Evolutionary conservation across 768 basidiomycete genomes (phyloP), one percentile per base, ranked within the genome.

Genomic region (Lactifluus piperatus): DNA sequence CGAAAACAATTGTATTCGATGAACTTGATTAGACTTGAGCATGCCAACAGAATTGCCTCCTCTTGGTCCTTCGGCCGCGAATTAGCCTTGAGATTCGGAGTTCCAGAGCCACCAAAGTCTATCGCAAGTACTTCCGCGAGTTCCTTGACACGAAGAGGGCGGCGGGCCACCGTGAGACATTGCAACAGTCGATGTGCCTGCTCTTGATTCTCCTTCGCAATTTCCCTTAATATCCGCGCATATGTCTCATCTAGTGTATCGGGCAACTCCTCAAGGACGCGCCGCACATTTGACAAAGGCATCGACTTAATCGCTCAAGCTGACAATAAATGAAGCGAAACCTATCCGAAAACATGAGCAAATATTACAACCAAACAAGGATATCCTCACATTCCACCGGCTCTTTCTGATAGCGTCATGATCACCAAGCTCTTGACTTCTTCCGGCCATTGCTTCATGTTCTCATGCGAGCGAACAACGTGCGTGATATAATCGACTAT

Each of bases 241-340:
- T 55, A 55, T 0, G 54, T 55, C 32, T 37, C 54, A 10, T 55
- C 54, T 34, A 55, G 24, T 4, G 44, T 46, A 26, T 36, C 24
- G 2, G 54, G 45, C 5, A 55, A 55, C 37, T 47, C 54, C 2
- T 34, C 11, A 10, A 55, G 54, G 11, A 20, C 2, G 2, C 9
- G 24, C 32, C 34, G 44, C 11, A 55, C 10, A 13, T 36, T 48
- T 3, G 46, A 8, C 0, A 48, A 13, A 56, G 20, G 9, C 56
- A 56, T 7, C 11, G 39, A 3, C 56, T 20, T 2, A 56, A 39
- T 0, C 30, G 20, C 18, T 56, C 39, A 14, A 56, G 30, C 30
- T 56, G 56, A 36, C 56, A 56, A 24, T 9, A 43, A 7, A 56
- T 48, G 37, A 37, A 56, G 20, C 48, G 56, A 43, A 49, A 56